Evolutionary conservation across 2,329 filamentous ascomycete species (phyloP), one percentile per base, ranked within the genome.

Genomic region (Mariannaea sp.): DNA sequence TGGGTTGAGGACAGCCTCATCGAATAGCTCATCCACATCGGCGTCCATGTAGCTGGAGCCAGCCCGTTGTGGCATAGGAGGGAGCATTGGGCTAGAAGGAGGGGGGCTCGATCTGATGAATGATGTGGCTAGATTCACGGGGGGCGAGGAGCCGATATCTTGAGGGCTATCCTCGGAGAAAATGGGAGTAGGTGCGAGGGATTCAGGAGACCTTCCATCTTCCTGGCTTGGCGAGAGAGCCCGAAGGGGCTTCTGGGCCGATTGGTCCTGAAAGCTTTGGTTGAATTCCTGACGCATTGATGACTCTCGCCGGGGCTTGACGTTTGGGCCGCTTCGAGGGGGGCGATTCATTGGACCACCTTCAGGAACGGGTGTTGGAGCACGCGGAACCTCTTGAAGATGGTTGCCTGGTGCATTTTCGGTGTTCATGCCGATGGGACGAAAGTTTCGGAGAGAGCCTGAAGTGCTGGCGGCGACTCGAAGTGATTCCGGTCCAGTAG

Each of bases 381-480:
- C 88, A 55, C 90, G 82, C 29, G 89, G 88, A n/a, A 86, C 73
- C 60, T 90, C 86, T 61, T 92, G 87, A 5, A 88, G 72, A 62
- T 89, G 84, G 41, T 70, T 79, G 27, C 72, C 74, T 24, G 67
- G 56, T 4, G 75, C 68, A 4, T 71, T 68, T 14, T 79, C 78
- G 20, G 72, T 73, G 3, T 74, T 77, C 19, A 80, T 75, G 26
- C 81, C 78, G 51, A 90, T 80, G 4, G 93, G 93, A 38, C 92
- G 84, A 70, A 96, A 89, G 41, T 87, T 87, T 36, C 93, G 88
- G 53, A 97, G 80, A 5, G 92, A 96, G 35, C 91, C 90, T 38
- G 92, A 88, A 13, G 90, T 96, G 69, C 91, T 96, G 40, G 93
- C 93, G 55, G 90, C 87, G n/a, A 96, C 91, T 42, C 92, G 84